Evolutionary conservation across 176 grass and related monocot species (phyloP), one percentile per base, ranked within the genome.

Genomic region (Triticum monococcum): DNA sequence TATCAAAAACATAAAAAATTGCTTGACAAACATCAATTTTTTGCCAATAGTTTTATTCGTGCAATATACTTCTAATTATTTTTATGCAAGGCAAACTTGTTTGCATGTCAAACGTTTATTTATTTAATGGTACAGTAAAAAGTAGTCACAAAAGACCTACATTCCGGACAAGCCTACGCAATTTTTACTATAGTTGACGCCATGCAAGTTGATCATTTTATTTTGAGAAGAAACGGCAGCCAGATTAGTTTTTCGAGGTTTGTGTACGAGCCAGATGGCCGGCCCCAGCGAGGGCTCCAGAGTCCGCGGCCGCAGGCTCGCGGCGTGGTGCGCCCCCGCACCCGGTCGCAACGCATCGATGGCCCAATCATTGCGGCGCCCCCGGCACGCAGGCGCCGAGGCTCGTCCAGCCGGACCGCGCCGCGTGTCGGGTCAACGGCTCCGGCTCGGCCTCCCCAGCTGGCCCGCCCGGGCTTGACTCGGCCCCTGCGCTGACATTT

Each of bases 351-450:
- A 9, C 23, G 40, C 23, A 74, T n/a, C 50, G 32, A 79, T 24
- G 22, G 38, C n/a, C 59, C 78, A 87, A 82, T 87, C 4, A 87
- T 87, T 87, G 79, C 43, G 3, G 68, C 31, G 40, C 14, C 13
- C 76, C 14, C 14, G 16, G 5, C 86, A 76, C 69, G 57, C 79
- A 67, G 50, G 16, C 59, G 30, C 14, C 79, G 38, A 14, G 65
- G 46, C 46, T 9, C 28, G 8, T 23, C 85, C 85, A 87, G 52
- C 3, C 0, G 8, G 36, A 28, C 4, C 1, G 38, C 12, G 50
- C 85, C 85, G 79, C 84, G 78, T 61, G 12, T 0, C 26, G 0
- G 38, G 85, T 87, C 77, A 87, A 80, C 66, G 50, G 37, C 65
- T 16, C 31, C 66, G 50, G 37, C 65, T 16, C 31, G 65, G 12